Evolutionary conservation across 768 basidiomycete genomes (phyloP), one percentile per base, ranked within the genome.

Genomic region (Ephemerocybe angulata): DNA sequence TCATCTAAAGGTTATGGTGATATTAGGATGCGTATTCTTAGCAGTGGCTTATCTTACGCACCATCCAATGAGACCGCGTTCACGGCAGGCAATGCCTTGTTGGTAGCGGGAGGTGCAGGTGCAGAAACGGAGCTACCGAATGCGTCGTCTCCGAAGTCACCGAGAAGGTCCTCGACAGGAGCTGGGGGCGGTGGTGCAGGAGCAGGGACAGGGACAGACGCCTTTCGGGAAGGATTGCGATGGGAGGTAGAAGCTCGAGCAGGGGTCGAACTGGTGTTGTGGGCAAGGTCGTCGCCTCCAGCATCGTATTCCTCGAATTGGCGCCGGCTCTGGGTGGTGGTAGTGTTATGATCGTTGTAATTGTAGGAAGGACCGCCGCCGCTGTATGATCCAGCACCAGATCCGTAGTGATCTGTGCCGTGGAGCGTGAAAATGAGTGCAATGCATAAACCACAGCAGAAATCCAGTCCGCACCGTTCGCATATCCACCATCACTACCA

Each of bases 291-390:
- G 57, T 98, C 95, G 55, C 93, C 93, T 1, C 96, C 96, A 12
- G 96, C 97, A 60, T 96, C 90, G 69, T 99, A 99, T 67, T 98
- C 95, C 63, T 98, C 95, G 60, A 84, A 98, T 24, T 82, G 80
- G 53, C 83, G 72, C 37, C 82, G 66, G 12, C 67, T 57, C 17
- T 35, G 33, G 17, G 33, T 8, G 17, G 33, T 35, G 33, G 8
- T 35, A 25, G 38, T 70, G 7, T 70, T 68, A 29, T 70, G 75
- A 57, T 92, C 89, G 49, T 81, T 76, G 71, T 88, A 90, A 1
- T 78, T 79, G n/a, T 47, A 33, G 28, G 65, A 62, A 19, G 61
- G 62, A 51, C 75, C 71, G 8, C 81, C 74, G 3, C 80, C 75
- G 35, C 67, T 68, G 54, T 69, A 65, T 72, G 71, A 53, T 44